Percentiles rank a stretch among this genome's conserved stretches.
Evolutionary conservation across 2,329 filamentous ascomycete genomes (phyloP).

Genomic region (Penicillium paneum): DNA sequence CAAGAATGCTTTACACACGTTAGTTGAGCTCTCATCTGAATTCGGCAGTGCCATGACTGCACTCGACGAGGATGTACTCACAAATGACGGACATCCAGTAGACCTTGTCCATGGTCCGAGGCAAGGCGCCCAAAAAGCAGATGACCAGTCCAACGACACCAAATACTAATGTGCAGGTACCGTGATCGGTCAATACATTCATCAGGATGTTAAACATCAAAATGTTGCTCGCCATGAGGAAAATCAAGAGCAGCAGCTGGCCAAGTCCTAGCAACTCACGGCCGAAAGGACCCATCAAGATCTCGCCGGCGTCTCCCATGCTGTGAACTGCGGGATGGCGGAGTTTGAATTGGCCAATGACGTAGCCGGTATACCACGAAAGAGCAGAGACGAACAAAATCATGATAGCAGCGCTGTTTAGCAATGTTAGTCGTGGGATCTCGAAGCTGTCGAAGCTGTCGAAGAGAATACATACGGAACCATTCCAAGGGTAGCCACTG

Average conservation of each 20-base stretch:
- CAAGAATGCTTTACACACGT: conserved; percentile 49
- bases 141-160: conserved; percentile 57
- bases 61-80: conserved; percentile 24
- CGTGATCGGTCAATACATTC: conserved; percentile 60
- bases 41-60: not conserved
- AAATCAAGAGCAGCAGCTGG: conserved; percentile 62
- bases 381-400: conserved; percentile 54
- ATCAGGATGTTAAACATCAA: conserved; percentile 67
- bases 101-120: conserved; percentile 60
- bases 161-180: conserved; percentile 62
- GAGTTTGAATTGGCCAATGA: conserved; percentile 58
- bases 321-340: conserved; percentile 58
- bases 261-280: conserved; percentile 61
- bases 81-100: conserved; percentile 60
- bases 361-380: conserved; percentile 58
- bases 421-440: not conserved
- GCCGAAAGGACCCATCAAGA: conserved; percentile 61
- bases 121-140: conserved; percentile 58
- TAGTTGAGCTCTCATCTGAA: not conserved
- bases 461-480: conserved; percentile 42
- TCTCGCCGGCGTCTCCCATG: conserved; percentile 64
- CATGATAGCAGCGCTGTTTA: conserved; percentile 48
- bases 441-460: not conserved
- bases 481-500: conserved; percentile 54
- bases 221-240: conserved; percentile 69